These are phyloP conservation scores for Trichoderma sp. DNA, from an alignment of 2,329 filamentous ascomycete genomes.

Conservation along the genomic window DNA sequence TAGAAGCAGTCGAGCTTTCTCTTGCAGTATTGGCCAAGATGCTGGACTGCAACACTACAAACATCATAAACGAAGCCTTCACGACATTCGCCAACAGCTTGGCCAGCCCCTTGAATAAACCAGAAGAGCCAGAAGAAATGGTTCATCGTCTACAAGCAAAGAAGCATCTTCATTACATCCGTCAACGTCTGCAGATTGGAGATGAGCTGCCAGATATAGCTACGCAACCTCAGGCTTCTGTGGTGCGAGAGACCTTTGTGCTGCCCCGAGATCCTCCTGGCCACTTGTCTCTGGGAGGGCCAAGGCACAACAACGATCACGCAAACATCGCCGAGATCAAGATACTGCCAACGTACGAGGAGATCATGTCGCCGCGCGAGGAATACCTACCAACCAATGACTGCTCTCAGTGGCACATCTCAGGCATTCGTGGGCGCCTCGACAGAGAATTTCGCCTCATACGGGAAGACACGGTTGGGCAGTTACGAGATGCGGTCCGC, in stretches of 20 bases:
- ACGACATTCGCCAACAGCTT: constrained; percentile 33
- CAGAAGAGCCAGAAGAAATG: constrained; percentile 30
- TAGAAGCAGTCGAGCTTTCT: constrained; percentile 36
- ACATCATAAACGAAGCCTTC: constrained; percentile 37
- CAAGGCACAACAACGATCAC: constrained; percentile 55
- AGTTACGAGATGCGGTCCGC: constrained; percentile 53
- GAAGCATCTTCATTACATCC: constrained; percentile 40
- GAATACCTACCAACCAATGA: constrained; percentile 51
- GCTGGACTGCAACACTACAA: constrained; percentile 43
- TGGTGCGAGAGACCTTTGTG: constrained; percentile 37
- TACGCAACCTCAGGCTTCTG: constrained; percentile 27
- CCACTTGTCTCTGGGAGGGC: constrained; percentile 37
- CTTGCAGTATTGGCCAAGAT: constrained; percentile 41
- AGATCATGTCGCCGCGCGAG: constrained; percentile 46
- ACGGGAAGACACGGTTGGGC: constrained; percentile 57
- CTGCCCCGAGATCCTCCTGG: constrained; percentile 42
- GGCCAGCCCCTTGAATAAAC: constrained; percentile 29
- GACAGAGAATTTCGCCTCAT: constrained; percentile 60
- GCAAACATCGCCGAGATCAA: constrained; percentile 49
- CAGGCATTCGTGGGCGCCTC: constrained; percentile 51
- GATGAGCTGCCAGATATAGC: constrained; percentile 28
- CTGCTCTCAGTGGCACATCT: constrained; percentile 40
- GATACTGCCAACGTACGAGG: constrained; percentile 53
- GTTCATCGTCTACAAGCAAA: constrained; percentile 38
- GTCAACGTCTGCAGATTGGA: constrained; percentile 39